Percentiles rank a stretch among this genome's conserved stretches.
phyloP scores from a whole-genome alignment of 192 early-diverging fungal genomes.

The Umbelopsis ramanniana region DNA sequence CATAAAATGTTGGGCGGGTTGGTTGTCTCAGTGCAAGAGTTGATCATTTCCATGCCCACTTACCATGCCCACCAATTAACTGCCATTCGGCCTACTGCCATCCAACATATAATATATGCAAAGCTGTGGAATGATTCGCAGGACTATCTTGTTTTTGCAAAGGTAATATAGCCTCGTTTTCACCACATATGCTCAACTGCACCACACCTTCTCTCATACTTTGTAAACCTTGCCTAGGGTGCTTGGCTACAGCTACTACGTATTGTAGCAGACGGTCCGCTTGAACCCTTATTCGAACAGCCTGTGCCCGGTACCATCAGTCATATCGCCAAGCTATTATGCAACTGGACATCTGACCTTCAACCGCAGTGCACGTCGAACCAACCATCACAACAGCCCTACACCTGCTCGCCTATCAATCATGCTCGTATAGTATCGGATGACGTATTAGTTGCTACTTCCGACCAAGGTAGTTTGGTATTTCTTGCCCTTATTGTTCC shows the following conservation, averaged over 20 bases:
- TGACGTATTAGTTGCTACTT: slow-evolving; percentile 25
- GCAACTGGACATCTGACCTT: slow-evolving; percentile 9
- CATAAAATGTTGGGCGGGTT: neutral
- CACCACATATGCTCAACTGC: no score
- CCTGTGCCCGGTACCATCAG: neutral
- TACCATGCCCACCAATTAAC: slow-evolving; percentile 16
- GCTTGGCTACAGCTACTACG: slow-evolving; percentile 4
- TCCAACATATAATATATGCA: slow-evolving; percentile 10
- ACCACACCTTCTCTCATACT: no score
- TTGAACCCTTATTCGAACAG: slow-evolving; percentile 6
- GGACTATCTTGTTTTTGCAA: slow-evolving; percentile 6
- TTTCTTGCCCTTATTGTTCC: slow-evolving; percentile 20
- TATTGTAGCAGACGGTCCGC: neutral
- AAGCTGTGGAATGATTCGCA: slow-evolving; percentile 13
- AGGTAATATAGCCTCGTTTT: neutral
- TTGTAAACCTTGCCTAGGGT: neutral
- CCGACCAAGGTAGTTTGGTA: slow-evolving; percentile 33
- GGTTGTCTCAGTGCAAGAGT: neutral
- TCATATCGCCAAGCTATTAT: neutral
- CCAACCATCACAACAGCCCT: neutral
- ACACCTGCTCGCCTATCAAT: neutral
- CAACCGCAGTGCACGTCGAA: neutral
- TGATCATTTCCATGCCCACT: neutral
- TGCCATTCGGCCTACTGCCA: slow-evolving; percentile 5
- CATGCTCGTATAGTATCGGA: slow-evolving; percentile 27